A percentile compares a stretch with the other conserved stretches of the same genome.
Evolutionary conservation across 2,329 filamentous ascomycete species (phyloP).

Genomic region (Periglandula ipomoeae): DNA sequence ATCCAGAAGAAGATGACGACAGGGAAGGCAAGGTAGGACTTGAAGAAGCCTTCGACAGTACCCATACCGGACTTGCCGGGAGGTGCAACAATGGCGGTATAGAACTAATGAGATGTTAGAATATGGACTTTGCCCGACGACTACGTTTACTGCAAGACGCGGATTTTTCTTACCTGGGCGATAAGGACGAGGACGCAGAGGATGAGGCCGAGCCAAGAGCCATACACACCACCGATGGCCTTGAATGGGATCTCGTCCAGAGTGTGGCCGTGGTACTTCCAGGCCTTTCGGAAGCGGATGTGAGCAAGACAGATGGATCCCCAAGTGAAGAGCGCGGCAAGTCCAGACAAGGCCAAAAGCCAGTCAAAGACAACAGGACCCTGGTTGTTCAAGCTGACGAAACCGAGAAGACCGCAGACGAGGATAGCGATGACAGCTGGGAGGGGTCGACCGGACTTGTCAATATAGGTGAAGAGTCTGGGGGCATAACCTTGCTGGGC

Average conservation of each 20-base stretch:
- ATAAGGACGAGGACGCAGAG: constrained; percentile 48
- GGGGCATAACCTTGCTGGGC: constrained; percentile 52
- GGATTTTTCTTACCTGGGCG: constrained; percentile 34
- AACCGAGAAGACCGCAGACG: constrained; percentile 37
- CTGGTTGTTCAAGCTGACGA: constrained; percentile 29
- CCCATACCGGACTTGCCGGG: constrained; percentile 22
- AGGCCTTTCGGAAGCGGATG: constrained; percentile 55
- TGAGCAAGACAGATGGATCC: constrained; percentile 54
- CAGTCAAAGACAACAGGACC: constrained; percentile 48
- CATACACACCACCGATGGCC: constrained; percentile 49
- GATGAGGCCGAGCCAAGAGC: constrained; percentile 53
- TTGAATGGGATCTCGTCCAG: constrained; percentile 58
- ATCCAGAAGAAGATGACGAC: constrained; percentile 48
- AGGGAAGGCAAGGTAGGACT: constrained; percentile 43
- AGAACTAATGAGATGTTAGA: constrained; percentile 29
- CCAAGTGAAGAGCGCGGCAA: constrained; percentile 56
- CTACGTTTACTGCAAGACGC: no score
- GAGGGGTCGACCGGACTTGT: constrained; percentile 47
- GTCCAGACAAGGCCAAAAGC: constrained; percentile 54
- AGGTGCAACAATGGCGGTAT: constrained; percentile 34
- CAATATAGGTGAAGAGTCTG: constrained; percentile 46
- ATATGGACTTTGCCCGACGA: no score
- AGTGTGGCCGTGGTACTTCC: constrained; percentile 48
- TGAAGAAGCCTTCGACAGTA: constrained; percentile 44
- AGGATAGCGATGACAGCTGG: constrained; percentile 38